Evolutionary conservation across 2,329 filamentous ascomycete genomes (phyloP).

Genomic region (Epichloe elymi): DNA sequence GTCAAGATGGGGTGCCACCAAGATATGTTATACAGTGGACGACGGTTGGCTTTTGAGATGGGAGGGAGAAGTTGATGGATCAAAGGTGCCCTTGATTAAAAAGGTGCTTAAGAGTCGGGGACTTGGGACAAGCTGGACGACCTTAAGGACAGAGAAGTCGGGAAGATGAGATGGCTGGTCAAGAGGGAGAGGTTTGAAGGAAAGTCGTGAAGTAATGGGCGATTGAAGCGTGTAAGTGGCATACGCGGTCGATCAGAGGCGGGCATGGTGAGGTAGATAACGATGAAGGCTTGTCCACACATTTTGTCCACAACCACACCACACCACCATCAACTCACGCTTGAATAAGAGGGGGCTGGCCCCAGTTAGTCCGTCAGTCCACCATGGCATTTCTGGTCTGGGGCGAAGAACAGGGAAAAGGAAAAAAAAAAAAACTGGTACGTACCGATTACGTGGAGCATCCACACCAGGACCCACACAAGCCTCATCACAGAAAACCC

Average conservation of each 20-base stretch:
- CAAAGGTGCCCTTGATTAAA: slow-evolving; percentile 3
- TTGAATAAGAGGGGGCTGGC: not conserved
- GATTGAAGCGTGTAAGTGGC: slow-evolving; percentile 11
- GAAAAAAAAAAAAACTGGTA: slow-evolving; percentile 2
- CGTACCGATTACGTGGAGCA: slow-evolving; percentile 24
- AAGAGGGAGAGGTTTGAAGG: slow-evolving; percentile 19
- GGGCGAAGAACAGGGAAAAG: slow-evolving; percentile 1
- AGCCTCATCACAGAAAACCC: slow-evolving; percentile 15
- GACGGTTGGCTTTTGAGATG: not conserved
- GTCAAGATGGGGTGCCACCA: slow-evolving; percentile 21
- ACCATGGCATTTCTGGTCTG: not conserved
- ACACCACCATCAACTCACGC: not conserved
- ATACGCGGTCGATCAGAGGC: slow-evolving; percentile 7
- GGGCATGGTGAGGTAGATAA: slow-evolving; percentile 16
- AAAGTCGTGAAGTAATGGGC: slow-evolving; percentile 22
- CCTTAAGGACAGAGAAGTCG: slow-evolving; percentile 3
- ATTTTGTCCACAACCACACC: not conserved
- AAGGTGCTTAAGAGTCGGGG: too few relatives aligned
- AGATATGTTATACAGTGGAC: not conserved
- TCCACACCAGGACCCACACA: slow-evolving; percentile 15
- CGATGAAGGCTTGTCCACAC: slow-evolving; percentile 5
- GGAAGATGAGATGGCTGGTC: not conserved
- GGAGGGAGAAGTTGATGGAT: not conserved
- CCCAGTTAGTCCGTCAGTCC: not conserved
- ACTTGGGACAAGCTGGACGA: too few relatives aligned